Evolutionary conservation across 495 filamentous ascomycete genomes (phyloP).

Genomic region (Daldinia grandis): DNA sequence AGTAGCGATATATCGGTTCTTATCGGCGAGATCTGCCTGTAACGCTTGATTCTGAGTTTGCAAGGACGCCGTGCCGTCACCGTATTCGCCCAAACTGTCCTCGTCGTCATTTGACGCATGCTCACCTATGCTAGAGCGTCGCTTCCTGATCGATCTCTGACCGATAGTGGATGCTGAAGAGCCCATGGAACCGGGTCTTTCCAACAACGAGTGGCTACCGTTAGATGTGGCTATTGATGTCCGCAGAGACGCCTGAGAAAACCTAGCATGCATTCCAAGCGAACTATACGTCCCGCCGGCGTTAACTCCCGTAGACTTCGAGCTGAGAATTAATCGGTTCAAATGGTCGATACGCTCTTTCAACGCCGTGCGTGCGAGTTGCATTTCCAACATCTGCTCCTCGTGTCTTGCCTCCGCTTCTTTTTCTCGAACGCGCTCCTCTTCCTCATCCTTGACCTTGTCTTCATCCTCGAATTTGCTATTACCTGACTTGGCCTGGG

Average conservation of each 20-base stretch:
- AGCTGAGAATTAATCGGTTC: slow-evolving; percentile 92
- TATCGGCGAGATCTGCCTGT: slow-evolving; percentile 92
- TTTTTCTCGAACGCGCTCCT: slow-evolving; percentile 78
- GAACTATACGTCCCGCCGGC: slow-evolving; percentile 73
- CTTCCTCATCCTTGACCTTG: slow-evolving; percentile 63
- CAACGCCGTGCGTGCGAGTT: slow-evolving; percentile 90
- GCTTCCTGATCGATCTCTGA: slow-evolving; percentile 52
- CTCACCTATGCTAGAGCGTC: slow-evolving; percentile 53
- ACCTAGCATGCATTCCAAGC: slow-evolving; percentile 72
- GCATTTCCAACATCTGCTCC: slow-evolving; percentile 98
- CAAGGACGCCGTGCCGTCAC: slow-evolving; percentile 84
- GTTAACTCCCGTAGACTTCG: slow-evolving; percentile 95
- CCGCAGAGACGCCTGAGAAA: slow-evolving; percentile 66
- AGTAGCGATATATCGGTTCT: slow-evolving; percentile 94
- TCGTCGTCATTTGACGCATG: slow-evolving; percentile 65
- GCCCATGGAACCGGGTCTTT: slow-evolving; percentile 71
- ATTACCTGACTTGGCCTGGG: slow-evolving; percentile 65
- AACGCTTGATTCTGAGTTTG: slow-evolving; percentile 84
- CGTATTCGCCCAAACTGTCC: slow-evolving; percentile 81
- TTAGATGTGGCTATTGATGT: slow-evolving; percentile 80
- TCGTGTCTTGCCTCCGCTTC: slow-evolving; percentile 87
- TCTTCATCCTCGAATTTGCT: slow-evolving; percentile 75
- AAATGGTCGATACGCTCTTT: slow-evolving; percentile 98
- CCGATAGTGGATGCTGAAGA: slow-evolving; percentile 68
- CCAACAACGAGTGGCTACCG: slow-evolving; percentile 62